These are phyloP conservation scores for Anisodus tanguticus DNA, from an alignment of 257 asterid genomes.

Conservation along the genomic window DNA sequence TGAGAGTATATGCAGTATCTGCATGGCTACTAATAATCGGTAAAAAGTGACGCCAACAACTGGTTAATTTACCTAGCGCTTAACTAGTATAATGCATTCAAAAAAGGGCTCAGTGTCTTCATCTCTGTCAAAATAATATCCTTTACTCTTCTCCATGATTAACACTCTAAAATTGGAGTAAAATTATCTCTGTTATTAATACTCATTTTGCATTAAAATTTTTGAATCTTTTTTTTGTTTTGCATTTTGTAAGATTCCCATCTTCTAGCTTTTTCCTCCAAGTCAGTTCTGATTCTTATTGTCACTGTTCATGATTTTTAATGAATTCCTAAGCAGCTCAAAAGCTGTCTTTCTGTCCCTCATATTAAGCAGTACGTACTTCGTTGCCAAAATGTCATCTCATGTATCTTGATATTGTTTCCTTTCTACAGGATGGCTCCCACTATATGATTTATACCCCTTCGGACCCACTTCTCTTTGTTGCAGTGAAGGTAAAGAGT, in stretches of 20 bases:
- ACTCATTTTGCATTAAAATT: background rate
- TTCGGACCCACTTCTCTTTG: slow-evolving; percentile 96
- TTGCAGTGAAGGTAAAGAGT: slow-evolving; percentile 75
- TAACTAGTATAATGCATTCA: background rate
- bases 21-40: background rate
- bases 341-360: background rate
- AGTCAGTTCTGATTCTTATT: background rate
- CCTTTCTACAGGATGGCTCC: slow-evolving; percentile 82
- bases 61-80: background rate
- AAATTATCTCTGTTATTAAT: background rate
- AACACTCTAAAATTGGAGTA: no score
- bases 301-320: background rate
- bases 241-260: background rate
- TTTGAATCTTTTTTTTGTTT: background rate
- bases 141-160: no score
- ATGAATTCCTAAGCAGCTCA: slow-evolving; percentile 7
- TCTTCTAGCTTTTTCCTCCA: background rate
- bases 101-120: background rate
- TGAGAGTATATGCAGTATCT: background rate
- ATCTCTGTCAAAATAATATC: background rate
- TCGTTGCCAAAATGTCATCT: background rate
- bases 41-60: background rate
- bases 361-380: background rate
- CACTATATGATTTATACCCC: slow-evolving; percentile 99
- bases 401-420: slow-evolving; percentile 30